Base-by-base conservation (phyloP, 345 rosid species). In the Salix exigua region DNA sequence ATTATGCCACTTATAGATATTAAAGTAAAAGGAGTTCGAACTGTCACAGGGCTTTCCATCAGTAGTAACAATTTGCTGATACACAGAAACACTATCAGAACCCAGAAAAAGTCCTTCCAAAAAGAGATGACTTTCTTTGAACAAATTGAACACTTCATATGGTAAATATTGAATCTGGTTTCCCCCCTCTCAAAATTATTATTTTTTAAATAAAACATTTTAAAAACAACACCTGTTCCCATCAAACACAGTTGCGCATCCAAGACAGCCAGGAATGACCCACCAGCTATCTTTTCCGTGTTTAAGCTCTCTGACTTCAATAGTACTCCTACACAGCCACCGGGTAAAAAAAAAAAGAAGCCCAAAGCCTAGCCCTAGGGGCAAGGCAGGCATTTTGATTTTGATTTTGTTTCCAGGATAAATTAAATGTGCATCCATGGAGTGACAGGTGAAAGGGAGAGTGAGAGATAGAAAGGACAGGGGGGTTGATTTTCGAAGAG, bases 401-500 rank as follows among this genome's bases (percentile, higher is more conserved):
- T 70, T 71, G 26, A 0, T 10, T 46, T 38, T 66, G 40, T 33
- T 62, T 18, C 8, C 50, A 51, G 64, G 21, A 82, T 81, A 70
- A 77, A 79, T 75, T 65, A 73, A 48, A 55, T 73, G 80, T 78
- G 75, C 70, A 66, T 73, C 72, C 50, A 14, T 11, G 50, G 17
- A 23, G 46, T 73, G 75, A 75, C 62, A 62, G 70, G 50, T 18
- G 72, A 46, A 70, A 16, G 13, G 42, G 70, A 66, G 31, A 4
- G 19, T 28, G 62, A 55, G 14, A 8, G 12, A 62, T 25, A 35
- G 16, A 71, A 42, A 74, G 69, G 80, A 70, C 74, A 73, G 12
- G 50, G 65, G 67, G 23, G 72, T 66, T 76, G 83, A 80, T 87
- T 83, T 80, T 81, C 86, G 71, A 70, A 40, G 83, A 84, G 82